Evolutionary conservation across 2,329 filamentous ascomycete species (phyloP).

Genomic region (Aspergillus brunneoviolaceus): DNA sequence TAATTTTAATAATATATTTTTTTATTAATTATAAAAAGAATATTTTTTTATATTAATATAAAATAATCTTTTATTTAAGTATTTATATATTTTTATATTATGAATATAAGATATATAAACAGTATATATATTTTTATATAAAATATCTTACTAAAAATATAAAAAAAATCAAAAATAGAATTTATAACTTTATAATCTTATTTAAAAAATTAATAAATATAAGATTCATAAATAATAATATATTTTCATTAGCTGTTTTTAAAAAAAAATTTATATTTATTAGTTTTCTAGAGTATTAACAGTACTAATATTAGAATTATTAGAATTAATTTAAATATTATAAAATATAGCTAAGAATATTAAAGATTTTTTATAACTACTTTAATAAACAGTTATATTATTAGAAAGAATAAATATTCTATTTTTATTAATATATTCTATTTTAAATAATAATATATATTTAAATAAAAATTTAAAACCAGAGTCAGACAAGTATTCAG

Average conservation of each 20-base stretch:
- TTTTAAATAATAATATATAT: not conserved
- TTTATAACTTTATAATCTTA: too few relatives aligned
- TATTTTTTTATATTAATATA: not conserved
- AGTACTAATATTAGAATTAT: not conserved
- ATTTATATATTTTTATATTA: not conserved
- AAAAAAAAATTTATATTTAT: not conserved
- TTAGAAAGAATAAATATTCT: not conserved
- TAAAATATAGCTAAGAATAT: not conserved
- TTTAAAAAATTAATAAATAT: too few relatives aligned
- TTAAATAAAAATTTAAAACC: too few relatives aligned
- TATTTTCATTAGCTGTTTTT: too few relatives aligned
- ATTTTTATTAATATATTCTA: not conserved
- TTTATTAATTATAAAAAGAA: not conserved
- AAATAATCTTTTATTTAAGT: not conserved
- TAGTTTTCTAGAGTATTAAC: not conserved
- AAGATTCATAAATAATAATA: too few relatives aligned
- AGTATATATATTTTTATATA: not conserved
- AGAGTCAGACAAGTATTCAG: too few relatives aligned
- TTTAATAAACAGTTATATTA: not conserved
- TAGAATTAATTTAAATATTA: not conserved
- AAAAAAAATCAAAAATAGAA: not conserved
- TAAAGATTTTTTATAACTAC: not conserved
- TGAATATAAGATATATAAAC: not conserved
- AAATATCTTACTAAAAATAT: not conserved
- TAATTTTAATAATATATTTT: not conserved